phyloP scores from a whole-genome alignment of 2,329 filamentous ascomycete species.

The Hortaea werneckii region DNA sequence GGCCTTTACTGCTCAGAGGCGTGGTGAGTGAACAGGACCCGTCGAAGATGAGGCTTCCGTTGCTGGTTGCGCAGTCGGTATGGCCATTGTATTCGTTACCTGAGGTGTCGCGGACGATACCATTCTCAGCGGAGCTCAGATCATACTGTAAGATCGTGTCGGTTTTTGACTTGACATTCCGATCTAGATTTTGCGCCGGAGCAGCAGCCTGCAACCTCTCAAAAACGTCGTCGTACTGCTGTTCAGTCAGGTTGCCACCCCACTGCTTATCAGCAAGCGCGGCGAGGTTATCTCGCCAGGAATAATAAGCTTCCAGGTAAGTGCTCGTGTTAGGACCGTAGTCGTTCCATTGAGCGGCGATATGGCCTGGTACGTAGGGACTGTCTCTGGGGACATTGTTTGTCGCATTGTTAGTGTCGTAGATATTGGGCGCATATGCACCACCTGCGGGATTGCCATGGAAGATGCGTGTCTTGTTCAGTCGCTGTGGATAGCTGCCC shows the following conservation, averaged over 20 bases:
- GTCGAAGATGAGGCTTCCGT: slow-evolving; percentile 1
- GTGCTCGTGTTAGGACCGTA: slow-evolving; percentile 43
- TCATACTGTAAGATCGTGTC: slow-evolving; percentile 29
- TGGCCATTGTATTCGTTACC: background rate
- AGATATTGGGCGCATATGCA: slow-evolving; percentile 41
- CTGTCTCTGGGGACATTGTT: slow-evolving; percentile 37
- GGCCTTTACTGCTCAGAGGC: slow-evolving; percentile 44
- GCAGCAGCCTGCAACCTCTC: slow-evolving; percentile 29
- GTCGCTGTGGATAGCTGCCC: slow-evolving; percentile 35
- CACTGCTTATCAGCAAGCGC: slow-evolving; percentile 45
- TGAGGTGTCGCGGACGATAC: background rate
- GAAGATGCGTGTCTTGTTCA: slow-evolving; percentile 40
- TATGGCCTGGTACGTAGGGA: slow-evolving; percentile 37
- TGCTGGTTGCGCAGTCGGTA: background rate
- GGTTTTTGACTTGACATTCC: slow-evolving; percentile 28
- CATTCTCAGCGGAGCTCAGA: slow-evolving; percentile 12
- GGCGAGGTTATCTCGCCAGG: slow-evolving; percentile 41
- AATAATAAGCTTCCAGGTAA: slow-evolving; percentile 44
- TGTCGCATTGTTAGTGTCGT: slow-evolving; percentile 39
- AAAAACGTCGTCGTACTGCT: slow-evolving; percentile 32
- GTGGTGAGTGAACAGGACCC: slow-evolving; percentile 36
- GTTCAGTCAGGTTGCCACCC: slow-evolving; percentile 37
- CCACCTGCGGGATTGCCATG: slow-evolving; percentile 34
- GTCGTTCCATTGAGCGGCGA: slow-evolving; percentile 46
- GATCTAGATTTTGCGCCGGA: slow-evolving; percentile 43